phyloP scores from a whole-genome alignment of 345 rosid genomes.

The Eucalyptus polybractea region DNA sequence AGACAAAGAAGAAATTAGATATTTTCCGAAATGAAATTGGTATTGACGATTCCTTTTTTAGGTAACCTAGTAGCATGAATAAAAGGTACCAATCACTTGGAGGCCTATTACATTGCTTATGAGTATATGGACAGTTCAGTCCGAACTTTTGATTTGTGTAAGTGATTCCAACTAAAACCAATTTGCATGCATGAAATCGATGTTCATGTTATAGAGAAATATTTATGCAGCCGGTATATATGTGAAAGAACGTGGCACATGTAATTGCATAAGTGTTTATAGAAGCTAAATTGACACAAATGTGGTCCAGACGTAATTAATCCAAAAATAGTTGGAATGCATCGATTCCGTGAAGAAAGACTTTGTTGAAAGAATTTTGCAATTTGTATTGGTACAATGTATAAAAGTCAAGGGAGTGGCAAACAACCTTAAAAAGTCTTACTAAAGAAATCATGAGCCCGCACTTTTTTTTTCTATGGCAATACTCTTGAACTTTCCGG shows the following conservation, averaged over 20 bases:
- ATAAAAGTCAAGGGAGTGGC: not conserved
- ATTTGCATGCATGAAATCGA: not conserved
- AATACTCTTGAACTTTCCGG: not conserved
- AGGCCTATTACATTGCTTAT: not conserved
- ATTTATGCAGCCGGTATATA: rapidly evolving
- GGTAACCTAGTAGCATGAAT: not conserved
- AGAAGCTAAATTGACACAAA: not conserved
- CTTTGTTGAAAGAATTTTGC: not conserved
- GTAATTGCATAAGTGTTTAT: not conserved
- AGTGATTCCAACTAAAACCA: rapidly evolving
- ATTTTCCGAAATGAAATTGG: not conserved
- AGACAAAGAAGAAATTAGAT: not conserved
- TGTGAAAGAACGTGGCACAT: too few species aligned
- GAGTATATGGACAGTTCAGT: not conserved
- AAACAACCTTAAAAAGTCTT: not conserved
- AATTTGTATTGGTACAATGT: not conserved
- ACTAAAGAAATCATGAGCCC: not conserved
- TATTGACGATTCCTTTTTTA: rapidly evolving
- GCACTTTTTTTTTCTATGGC: not conserved
- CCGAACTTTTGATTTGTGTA: not conserved
- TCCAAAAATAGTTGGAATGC: not conserved
- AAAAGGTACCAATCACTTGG: not conserved
- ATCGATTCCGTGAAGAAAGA: not conserved
- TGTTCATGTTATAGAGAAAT: too few species aligned
- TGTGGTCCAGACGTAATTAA: not conserved